A percentile compares a stretch with the other conserved stretches of the same genome.
phyloP scores from a whole-genome alignment of 2,329 filamentous ascomycete species.

The Orbilia ellipsospora region DNA sequence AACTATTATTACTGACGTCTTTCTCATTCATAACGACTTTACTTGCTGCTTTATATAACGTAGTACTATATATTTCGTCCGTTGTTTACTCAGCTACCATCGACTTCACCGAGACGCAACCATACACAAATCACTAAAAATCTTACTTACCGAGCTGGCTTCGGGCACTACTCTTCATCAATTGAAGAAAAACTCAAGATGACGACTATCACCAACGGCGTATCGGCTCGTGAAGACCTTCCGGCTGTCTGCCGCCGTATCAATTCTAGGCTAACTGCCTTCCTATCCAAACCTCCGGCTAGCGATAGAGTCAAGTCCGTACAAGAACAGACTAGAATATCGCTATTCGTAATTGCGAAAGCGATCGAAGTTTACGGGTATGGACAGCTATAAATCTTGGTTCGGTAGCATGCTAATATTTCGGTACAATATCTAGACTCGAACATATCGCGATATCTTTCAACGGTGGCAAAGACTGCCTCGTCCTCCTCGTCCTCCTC shows the following conservation, averaged over 20 bases:
- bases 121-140: too few species aligned
- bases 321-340: slow-evolving; percentile 78
- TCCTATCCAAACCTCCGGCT: slow-evolving; percentile 72
- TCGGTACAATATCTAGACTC: slow-evolving; percentile 67
- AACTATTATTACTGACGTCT: too few species aligned
- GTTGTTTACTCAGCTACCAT: too few species aligned
- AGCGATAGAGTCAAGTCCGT: slow-evolving; percentile 71
- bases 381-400: slow-evolving; percentile 59
- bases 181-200: slow-evolving; percentile 3
- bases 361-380: slow-evolving; percentile 81
- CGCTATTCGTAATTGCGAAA: slow-evolving; percentile 78
- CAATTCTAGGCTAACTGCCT: slow-evolving; percentile 71
- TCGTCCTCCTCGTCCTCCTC: slow-evolving; percentile 88
- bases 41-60: too few species aligned
- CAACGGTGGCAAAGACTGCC: slow-evolving; percentile 97
- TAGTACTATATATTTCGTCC: too few species aligned
- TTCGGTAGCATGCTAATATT: neutral
- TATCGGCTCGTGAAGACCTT: slow-evolving; percentile 36
- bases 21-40: too few species aligned
- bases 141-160: too few species aligned
- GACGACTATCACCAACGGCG: slow-evolving; percentile 33
- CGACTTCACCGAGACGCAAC: too few species aligned
- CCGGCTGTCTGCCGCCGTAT: slow-evolving; percentile 67
- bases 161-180: too few species aligned
- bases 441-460: slow-evolving; percentile 88